phyloP scores from a whole-genome alignment of 2,329 filamentous ascomycete species.

The Alternaria burnsii region DNA sequence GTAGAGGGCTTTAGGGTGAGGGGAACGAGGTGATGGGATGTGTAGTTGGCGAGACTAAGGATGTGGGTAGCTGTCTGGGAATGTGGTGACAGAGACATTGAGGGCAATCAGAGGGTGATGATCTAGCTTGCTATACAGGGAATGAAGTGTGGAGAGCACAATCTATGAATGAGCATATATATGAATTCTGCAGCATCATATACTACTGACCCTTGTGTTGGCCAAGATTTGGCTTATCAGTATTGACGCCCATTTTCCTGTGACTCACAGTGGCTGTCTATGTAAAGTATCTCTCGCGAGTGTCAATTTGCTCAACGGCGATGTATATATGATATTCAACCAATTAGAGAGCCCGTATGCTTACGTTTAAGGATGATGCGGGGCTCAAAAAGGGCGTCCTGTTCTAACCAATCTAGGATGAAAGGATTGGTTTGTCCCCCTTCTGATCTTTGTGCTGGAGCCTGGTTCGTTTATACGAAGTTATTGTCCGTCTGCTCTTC shows the following conservation, averaged over 20 bases:
- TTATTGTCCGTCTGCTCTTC: slow-evolving; percentile 19
- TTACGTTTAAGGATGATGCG: neutral
- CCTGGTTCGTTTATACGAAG: slow-evolving; percentile 9
- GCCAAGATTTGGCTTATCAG: neutral
- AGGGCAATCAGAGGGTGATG: neutral
- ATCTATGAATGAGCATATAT: neutral
- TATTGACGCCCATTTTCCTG: neutral
- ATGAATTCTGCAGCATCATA: neutral
- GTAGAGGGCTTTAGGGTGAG: slow-evolving; percentile 10
- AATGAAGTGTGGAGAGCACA: neutral
- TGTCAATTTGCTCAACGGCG: neutral
- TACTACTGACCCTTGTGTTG: neutral
- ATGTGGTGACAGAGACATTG: neutral
- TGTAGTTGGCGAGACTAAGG: slow-evolving; percentile 28
- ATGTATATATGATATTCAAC: neutral
- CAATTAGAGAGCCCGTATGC: neutral
- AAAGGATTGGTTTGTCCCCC: neutral
- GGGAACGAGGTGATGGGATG: slow-evolving; percentile 29
- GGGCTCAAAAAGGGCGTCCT: slow-evolving; percentile 5
- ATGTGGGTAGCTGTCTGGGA: slow-evolving; percentile 20
- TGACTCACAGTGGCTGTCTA: neutral
- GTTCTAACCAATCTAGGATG: neutral
- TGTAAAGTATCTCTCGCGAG: neutral
- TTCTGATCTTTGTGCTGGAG: neutral
- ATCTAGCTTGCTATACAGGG: neutral